phyloP scores from a whole-genome alignment of 2,329 filamentous ascomycete genomes.

The Pseudogymnoascus destructans region DNA sequence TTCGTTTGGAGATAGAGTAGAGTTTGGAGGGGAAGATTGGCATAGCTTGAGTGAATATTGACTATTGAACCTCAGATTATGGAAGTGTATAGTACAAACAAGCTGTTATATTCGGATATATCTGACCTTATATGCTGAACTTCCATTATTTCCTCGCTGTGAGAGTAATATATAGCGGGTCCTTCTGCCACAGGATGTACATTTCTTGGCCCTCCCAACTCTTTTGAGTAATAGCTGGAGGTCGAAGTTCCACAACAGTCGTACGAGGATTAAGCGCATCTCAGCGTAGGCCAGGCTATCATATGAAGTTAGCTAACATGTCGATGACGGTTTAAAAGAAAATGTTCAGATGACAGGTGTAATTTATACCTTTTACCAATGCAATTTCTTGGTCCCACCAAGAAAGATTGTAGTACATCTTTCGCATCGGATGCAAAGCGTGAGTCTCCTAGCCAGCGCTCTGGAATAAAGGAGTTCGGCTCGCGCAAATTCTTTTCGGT shows the following conservation, averaged over 20 bases:
- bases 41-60: neutral
- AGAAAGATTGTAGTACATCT: constrained; percentile 15
- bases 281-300: constrained; percentile 14
- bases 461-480: constrained; percentile 26
- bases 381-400: constrained; percentile 14
- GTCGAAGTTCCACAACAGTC: constrained; percentile 20
- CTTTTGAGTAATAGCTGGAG: constrained; percentile 7
- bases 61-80: neutral
- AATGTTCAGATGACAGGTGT: neutral
- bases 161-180: constrained; percentile 5
- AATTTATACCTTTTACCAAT: constrained; percentile 11
- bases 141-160: neutral
- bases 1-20: neutral
- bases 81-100: neutral
- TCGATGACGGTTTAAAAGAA: neutral
- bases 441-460: constrained; percentile 27
- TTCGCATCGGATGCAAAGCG: constrained; percentile 21
- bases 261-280: constrained; percentile 16
- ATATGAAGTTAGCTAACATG: neutral
- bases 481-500: neutral
- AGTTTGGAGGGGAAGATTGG: neutral
- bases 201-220: neutral
- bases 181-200: constrained; percentile 10
- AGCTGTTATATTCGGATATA: neutral
- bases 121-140: neutral